Conservation (phyloP, 257 asterid genomes). For the Solanum tarapatanum region DNA sequence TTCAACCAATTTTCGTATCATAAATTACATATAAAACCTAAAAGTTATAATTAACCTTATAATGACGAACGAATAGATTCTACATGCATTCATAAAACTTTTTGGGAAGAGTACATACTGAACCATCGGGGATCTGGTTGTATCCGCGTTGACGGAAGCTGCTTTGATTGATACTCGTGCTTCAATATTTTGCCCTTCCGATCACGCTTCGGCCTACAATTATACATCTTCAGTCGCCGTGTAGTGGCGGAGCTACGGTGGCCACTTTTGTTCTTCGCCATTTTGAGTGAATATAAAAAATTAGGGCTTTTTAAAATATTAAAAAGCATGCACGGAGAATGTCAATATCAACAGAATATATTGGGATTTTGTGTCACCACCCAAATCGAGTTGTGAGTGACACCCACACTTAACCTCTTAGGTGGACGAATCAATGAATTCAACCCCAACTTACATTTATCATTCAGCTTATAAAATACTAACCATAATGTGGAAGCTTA, state of each 20-base stretch:
- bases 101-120: constrained; percentile 28
- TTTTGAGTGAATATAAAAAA: not conserved
- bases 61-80: not conserved
- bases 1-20: not conserved
- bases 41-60: not conserved
- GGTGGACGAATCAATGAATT: too few species aligned
- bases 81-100: not conserved
- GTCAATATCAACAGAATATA: not conserved
- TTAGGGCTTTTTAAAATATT: not conserved
- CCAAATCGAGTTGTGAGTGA: too few species aligned
- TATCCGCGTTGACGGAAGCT: constrained; percentile 74
- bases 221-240: constrained; percentile 90
- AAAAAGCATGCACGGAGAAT: not conserved
- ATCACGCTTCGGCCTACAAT: constrained; percentile 51
- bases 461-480: too few species aligned
- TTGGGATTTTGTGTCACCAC: not conserved
- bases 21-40: not conserved
- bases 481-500: too few species aligned
- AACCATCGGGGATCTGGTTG: constrained; percentile 90
- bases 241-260: constrained; percentile 81
- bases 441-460: too few species aligned
- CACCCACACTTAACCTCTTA: too few species aligned
- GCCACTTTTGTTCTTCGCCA: not conserved
- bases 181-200: constrained; percentile 39
- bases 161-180: constrained; percentile 81